Evolutionary conservation across 192 early-diverging fungal species (phyloP).

Genomic region (Phycomyces nitens): DNA sequence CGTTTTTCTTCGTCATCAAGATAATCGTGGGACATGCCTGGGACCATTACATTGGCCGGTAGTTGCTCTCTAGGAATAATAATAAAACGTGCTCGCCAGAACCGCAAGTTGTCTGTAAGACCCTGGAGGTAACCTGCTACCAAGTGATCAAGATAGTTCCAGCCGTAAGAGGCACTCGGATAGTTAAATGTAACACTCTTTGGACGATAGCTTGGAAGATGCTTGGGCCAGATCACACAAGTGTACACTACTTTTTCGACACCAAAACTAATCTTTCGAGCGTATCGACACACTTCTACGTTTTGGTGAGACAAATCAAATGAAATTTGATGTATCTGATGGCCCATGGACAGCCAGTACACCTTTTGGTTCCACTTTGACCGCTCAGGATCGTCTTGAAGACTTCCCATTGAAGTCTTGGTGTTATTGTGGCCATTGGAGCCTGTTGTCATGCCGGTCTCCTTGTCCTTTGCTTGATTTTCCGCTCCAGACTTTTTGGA

Average conservation of each 20-base stretch:
- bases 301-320: slow-evolving; percentile 63
- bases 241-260: slow-evolving; percentile 60
- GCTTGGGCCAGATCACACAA: slow-evolving; percentile 84
- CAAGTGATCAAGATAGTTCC: slow-evolving; percentile 92
- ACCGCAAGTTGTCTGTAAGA: slow-evolving; percentile 72
- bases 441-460: not conserved
- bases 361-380: slow-evolving; percentile 19
- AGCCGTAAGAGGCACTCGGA: slow-evolving; percentile 76
- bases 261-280: slow-evolving; percentile 61
- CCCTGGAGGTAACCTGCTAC: slow-evolving; percentile 85
- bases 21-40: slow-evolving; percentile 51
- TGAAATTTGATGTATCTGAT: slow-evolving; percentile 84
- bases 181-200: slow-evolving; percentile 68
- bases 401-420: not conserved
- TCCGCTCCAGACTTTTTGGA: not conserved
- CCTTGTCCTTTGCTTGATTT: not conserved
- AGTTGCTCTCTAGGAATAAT: slow-evolving; percentile 78
- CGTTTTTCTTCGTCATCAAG: slow-evolving; percentile 88
- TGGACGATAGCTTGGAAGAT: slow-evolving; percentile 55
- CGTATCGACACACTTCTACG: slow-evolving; percentile 86
- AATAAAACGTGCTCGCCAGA: slow-evolving; percentile 88
- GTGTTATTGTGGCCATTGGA: not conserved
- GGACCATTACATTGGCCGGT: slow-evolving; percentile 46
- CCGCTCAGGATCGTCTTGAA: slow-evolving; percentile 1
- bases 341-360: slow-evolving; percentile 83